These are phyloP conservation scores for Smallanthus sonchifolius DNA, from an alignment of 129 eudicot genomes.

Conservation along the genomic window DNA sequence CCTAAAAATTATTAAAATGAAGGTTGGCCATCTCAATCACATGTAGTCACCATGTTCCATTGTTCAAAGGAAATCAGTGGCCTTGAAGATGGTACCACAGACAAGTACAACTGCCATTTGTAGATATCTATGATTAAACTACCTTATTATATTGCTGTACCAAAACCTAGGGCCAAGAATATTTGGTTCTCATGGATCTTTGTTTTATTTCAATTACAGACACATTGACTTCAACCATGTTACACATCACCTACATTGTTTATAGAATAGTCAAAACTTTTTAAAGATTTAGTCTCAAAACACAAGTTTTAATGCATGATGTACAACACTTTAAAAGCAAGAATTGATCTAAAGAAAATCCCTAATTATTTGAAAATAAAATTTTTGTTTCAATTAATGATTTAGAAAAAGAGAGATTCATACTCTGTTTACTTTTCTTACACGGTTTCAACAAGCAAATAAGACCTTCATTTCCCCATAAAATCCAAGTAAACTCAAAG, in stretches of 20 bases:
- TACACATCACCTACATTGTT: constrained; percentile 27
- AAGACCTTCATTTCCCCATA: constrained; percentile 21
- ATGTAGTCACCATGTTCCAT: constrained; percentile 38
- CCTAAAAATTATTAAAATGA: constrained; percentile 23
- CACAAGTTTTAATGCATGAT: background rate
- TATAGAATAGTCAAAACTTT: background rate
- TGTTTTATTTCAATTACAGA: constrained; percentile 20
- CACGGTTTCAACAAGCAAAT: constrained; percentile 30
- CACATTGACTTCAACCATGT: constrained; percentile 29
- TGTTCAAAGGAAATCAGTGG: constrained; percentile 29
- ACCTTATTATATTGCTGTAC: constrained; percentile 31
- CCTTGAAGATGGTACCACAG: constrained; percentile 31
- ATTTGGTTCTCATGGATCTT: constrained; percentile 35
- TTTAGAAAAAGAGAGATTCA: background rate
- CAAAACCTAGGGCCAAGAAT: constrained; percentile 37
- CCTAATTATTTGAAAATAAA: background rate
- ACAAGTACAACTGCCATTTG: constrained; percentile 41
- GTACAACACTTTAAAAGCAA: background rate
- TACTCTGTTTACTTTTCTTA: constrained; percentile 13
- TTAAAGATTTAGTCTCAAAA: background rate
- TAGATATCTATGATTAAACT: constrained; percentile 27
- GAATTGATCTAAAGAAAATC: background rate
- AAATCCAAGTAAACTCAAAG: constrained; percentile 26
- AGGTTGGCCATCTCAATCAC: constrained; percentile 36
- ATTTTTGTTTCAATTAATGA: background rate